Evolutionary conservation across 257 asterid species (phyloP).

Genomic region (Solanum tarijense): DNA sequence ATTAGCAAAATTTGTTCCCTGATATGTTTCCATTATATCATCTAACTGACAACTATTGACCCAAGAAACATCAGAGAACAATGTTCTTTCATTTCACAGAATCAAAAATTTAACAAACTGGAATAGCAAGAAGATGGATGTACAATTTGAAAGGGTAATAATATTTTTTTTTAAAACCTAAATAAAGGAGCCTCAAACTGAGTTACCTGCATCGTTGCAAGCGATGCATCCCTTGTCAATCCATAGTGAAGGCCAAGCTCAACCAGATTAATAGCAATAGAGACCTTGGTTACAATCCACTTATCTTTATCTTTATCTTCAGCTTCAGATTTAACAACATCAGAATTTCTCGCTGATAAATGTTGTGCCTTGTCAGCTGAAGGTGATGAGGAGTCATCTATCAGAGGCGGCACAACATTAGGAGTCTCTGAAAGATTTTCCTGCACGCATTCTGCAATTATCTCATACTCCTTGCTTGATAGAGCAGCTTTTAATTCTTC

Average conservation of each 20-base stretch:
- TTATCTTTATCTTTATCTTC: conserved; percentile 27
- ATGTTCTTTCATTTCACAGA: neutral
- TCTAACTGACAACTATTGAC: neutral
- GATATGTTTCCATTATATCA: neutral
- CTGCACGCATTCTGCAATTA: conserved; percentile 81
- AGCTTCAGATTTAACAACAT: conserved; percentile 34
- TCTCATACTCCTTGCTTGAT: conserved; percentile 85
- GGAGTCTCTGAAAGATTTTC: conserved; percentile 83
- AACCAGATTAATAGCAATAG: conserved; percentile 58
- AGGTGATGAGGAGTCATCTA: conserved; percentile 34
- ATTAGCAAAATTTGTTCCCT: neutral
- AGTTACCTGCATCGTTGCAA: conserved; percentile 83
- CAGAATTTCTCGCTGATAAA: conserved; percentile 25
- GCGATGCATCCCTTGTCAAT: conserved; percentile 69
- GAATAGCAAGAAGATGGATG: neutral
- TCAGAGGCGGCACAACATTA: conserved; percentile 50
- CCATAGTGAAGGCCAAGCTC: conserved; percentile 90
- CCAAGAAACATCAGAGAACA: neutral
- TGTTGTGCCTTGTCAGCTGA: conserved; percentile 33
- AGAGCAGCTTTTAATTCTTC: conserved; percentile 89
- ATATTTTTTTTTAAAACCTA: neutral
- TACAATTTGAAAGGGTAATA: neutral
- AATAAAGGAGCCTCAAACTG: conserved; percentile 2
- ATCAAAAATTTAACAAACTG: neutral
- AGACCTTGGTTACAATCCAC: conserved; percentile 58